phyloP scores from a whole-genome alignment of 1,284 basidiomycete genomes.

The Schizophyllum amplum region DNA sequence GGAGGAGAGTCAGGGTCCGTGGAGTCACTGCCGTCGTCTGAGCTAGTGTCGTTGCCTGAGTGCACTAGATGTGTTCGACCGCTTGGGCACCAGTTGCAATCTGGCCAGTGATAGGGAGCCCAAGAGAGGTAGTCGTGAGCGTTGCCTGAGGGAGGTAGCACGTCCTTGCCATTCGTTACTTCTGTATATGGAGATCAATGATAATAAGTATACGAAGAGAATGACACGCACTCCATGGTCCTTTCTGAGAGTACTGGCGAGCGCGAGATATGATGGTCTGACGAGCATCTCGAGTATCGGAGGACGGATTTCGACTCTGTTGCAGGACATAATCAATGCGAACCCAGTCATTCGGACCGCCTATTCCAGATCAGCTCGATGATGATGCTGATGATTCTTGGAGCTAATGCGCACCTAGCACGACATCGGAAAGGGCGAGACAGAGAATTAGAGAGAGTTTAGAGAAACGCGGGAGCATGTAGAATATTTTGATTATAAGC shows the following conservation, averaged over 20 bases:
- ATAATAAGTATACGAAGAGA: not conserved
- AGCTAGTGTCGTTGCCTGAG: conserved; percentile 6
- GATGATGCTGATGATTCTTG: no score
- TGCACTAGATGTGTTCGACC: conserved; percentile 18
- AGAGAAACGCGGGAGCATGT: not conserved
- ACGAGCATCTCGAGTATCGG: conserved; percentile 22
- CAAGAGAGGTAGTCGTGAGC: conserved; percentile 45
- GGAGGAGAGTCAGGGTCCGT: not conserved
- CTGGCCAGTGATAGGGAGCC: conserved; percentile 49
- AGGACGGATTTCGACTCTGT: conserved; percentile 9
- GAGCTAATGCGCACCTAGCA: no score
- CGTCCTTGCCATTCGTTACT: conserved; percentile 27
- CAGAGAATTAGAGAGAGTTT: not conserved
- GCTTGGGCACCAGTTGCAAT: conserved; percentile 40
- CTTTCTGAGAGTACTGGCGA: conserved; percentile 20
- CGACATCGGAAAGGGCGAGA: no score
- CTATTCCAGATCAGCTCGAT: conserved; percentile 12
- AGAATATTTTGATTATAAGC: no score
- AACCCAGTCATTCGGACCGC: conserved; percentile 29
- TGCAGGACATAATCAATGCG: conserved; percentile 24
- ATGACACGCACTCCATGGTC: conserved; percentile 30
- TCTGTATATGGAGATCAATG: conserved; percentile 19
- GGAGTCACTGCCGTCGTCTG: conserved; percentile 3
- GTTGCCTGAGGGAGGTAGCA: conserved; percentile 34
- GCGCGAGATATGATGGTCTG: conserved; percentile 23